Evolutionary conservation across 2,329 filamentous ascomycete species (phyloP).

Genomic region (Elsinoe arachidis): DNA sequence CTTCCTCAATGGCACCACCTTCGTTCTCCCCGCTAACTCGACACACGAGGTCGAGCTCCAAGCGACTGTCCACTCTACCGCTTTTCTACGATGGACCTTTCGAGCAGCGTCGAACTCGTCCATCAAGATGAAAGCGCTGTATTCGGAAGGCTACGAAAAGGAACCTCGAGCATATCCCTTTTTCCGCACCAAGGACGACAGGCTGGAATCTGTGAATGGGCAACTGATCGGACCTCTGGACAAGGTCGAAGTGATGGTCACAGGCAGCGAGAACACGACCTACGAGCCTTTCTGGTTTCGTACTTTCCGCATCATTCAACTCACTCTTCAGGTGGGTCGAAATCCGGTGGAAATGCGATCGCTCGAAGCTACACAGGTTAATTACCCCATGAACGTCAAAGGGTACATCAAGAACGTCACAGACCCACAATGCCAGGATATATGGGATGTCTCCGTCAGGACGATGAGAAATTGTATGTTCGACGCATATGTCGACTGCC

Average conservation of each 20-base stretch:
- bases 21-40: not conserved
- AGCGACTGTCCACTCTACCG: not conserved
- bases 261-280: not conserved
- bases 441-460: slow-evolving; percentile 24
- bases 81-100: not conserved
- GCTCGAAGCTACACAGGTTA: slow-evolving; percentile 27
- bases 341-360: slow-evolving; percentile 22
- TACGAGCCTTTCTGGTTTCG: slow-evolving; percentile 38
- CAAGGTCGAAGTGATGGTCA: slow-evolving; percentile 25
- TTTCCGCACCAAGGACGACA: slow-evolving; percentile 32
- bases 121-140: slow-evolving; percentile 21
- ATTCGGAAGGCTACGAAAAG: slow-evolving; percentile 30
- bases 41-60: not conserved
- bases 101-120: not conserved
- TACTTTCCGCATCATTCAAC: slow-evolving; percentile 30
- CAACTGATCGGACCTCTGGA: slow-evolving; percentile 33
- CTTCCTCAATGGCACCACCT: not conserved
- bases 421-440: slow-evolving; percentile 16
- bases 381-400: slow-evolving; percentile 32
- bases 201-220: slow-evolving; percentile 26
- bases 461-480: slow-evolving; percentile 31
- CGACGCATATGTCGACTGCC: slow-evolving; percentile 24
- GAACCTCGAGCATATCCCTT: slow-evolving; percentile 32
- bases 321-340: slow-evolving; percentile 18
- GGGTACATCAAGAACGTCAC: slow-evolving; percentile 18